These are phyloP conservation scores for Cladorrhinum sp. DNA, from an alignment of 2,329 filamentous ascomycete species.

Conservation along the genomic window DNA sequence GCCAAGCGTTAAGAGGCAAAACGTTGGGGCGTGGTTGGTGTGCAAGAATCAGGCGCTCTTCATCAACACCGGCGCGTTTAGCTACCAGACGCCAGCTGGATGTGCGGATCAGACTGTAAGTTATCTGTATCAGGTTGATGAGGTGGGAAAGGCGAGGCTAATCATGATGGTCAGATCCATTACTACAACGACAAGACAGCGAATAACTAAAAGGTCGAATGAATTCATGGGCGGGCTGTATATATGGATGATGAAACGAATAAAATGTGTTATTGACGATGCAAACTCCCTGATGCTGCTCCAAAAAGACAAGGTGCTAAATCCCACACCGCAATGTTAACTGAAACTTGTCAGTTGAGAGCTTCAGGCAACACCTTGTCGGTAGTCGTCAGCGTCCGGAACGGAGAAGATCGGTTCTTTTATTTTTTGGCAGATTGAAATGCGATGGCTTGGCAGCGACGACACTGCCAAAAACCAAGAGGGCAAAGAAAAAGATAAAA, in stretches of 20 bases:
- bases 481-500: not conserved
- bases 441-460: not conserved
- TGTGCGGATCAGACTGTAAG: constrained; percentile 58
- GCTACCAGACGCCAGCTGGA: constrained; percentile 54
- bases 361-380: not conserved
- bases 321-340: not conserved
- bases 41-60: constrained; percentile 51
- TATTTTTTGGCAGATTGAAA: not conserved
- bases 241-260: not conserved
- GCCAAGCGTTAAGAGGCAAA: constrained; percentile 48
- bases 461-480: not conserved
- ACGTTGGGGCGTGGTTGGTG: constrained; percentile 58
- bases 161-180: constrained; percentile 21
- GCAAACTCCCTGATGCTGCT: not conserved
- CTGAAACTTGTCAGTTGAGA: not conserved
- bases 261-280: not conserved
- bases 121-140: constrained; percentile 10
- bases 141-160: constrained; percentile 7
- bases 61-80: constrained; percentile 58
- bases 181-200: constrained; percentile 30
- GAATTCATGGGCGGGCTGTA: not conserved
- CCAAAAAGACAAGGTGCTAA: too few species aligned
- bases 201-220: constrained; percentile 20
- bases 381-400: too few species aligned
- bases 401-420: too few species aligned